Evolutionary conservation across 2,329 filamentous ascomycete genomes (phyloP).

Genomic region (Tympanopsis confertula): DNA sequence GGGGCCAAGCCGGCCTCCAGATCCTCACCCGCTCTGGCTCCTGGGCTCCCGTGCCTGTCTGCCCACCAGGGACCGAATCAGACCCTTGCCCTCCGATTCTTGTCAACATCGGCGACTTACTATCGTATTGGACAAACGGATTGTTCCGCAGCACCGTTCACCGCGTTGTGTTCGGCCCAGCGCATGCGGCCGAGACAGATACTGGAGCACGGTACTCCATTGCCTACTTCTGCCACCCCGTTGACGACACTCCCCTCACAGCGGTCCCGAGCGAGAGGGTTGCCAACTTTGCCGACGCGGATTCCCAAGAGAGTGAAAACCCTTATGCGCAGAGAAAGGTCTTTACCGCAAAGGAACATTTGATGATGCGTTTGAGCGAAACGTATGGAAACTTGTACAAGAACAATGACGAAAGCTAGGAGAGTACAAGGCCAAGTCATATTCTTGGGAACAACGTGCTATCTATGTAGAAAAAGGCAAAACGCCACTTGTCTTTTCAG

Average conservation of each 20-base stretch:
- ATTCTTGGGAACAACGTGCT: too few relatives aligned
- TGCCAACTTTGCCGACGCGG: slow-evolving; percentile 16
- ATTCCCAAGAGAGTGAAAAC: slow-evolving; percentile 14
- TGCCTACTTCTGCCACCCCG: slow-evolving; percentile 59
- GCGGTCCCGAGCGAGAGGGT: slow-evolving; percentile 51
- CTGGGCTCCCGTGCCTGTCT: slow-evolving; percentile 58
- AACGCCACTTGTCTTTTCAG: too few relatives aligned
- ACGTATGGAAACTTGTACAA: background rate
- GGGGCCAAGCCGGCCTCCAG: slow-evolving; percentile 76
- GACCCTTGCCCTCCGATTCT: slow-evolving; percentile 63
- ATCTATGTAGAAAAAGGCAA: too few relatives aligned
- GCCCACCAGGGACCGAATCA: slow-evolving; percentile 43
- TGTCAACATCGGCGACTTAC: slow-evolving; percentile 61
- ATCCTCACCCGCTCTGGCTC: slow-evolving; percentile 47
- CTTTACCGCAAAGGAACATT: background rate
- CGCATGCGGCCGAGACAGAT: slow-evolving; percentile 30
- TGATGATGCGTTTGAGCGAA: background rate
- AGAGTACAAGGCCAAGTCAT: too few relatives aligned
- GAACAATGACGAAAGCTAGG: too few relatives aligned
- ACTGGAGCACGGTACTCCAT: slow-evolving; percentile 49
- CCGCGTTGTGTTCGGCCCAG: slow-evolving; percentile 67
- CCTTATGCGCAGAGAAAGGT: too few relatives aligned
- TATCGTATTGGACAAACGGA: slow-evolving; percentile 83
- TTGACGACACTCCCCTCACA: slow-evolving; percentile 35
- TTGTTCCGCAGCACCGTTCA: slow-evolving; percentile 81